Percentiles rank a stretch among this genome's conserved stretches.
Evolutionary conservation across 2,329 filamentous ascomycete species (phyloP).

Genomic region (Fusarium transvaalense): DNA sequence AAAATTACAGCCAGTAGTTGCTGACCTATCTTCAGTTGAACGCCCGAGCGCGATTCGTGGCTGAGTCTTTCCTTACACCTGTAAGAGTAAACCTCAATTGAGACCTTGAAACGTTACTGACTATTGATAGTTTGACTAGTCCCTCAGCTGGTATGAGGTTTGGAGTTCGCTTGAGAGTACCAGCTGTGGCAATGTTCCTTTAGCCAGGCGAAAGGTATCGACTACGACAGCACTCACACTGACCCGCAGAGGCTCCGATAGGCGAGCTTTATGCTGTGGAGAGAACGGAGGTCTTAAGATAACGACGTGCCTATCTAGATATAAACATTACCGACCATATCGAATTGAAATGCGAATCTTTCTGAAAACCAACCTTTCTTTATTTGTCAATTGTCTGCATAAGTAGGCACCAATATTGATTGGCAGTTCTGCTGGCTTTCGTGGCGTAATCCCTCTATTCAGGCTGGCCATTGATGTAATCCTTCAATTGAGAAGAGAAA

Average conservation of each 20-base stretch:
- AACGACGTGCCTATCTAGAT: constrained; percentile 43
- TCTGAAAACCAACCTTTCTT: constrained; percentile 22
- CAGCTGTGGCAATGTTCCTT: constrained; percentile 28
- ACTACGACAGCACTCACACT: constrained; percentile 33
- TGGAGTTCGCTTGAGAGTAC: constrained; percentile 35
- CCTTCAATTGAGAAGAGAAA: not conserved
- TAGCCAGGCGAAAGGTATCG: constrained; percentile 26
- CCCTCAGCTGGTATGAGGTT: constrained; percentile 41
- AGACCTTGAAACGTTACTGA: constrained; percentile 15
- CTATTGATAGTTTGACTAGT: constrained; percentile 53
- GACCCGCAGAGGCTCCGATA: constrained; percentile 18
- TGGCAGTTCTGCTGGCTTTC: not conserved
- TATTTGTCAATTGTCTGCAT: not conserved
- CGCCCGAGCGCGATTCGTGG: constrained; percentile 95
- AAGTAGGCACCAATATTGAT: not conserved
- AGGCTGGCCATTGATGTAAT: not conserved
- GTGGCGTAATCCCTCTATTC: not conserved
- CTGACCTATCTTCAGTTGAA: constrained; percentile 75
- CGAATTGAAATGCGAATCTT: constrained; percentile 39
- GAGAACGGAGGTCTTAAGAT: constrained; percentile 27
- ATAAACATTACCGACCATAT: constrained; percentile 36
- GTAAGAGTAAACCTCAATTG: constrained; percentile 60
- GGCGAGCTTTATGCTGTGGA: constrained; percentile 20
- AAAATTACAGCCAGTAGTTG: not conserved
- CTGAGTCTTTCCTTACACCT: constrained; percentile 97